A percentile compares a stretch with the other conserved stretches of the same genome.
Conservation (phyloP, 345 rosid genomes). For the Pseudoturritis turrita region DNA sequence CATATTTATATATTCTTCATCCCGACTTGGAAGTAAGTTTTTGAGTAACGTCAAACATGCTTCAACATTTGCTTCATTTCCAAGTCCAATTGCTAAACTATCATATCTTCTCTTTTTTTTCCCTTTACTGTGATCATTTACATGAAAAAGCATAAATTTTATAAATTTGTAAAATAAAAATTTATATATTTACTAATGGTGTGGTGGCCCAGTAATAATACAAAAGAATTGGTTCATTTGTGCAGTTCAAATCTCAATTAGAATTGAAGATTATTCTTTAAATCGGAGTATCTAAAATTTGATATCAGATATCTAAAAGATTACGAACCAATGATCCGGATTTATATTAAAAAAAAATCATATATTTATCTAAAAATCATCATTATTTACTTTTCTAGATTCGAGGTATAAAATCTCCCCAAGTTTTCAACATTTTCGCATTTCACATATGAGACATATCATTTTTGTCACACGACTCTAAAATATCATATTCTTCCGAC, state of each 20-base stretch:
- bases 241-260: no score
- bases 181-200: no score
- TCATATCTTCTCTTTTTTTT: neutral
- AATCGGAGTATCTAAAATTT: no score
- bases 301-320: no score
- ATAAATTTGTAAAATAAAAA: no score
- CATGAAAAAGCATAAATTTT: neutral
- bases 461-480: neutral
- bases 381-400: neutral
- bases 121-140: neutral
- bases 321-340: no score
- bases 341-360: no score
- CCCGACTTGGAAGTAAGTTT: conserved; percentile 2
- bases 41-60: conserved; percentile 1
- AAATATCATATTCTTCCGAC: neutral
- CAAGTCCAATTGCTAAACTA: neutral
- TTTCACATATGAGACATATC: neutral
- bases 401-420: neutral
- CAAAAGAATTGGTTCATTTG: no score
- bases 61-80: neutral
- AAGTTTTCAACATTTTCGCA: neutral
- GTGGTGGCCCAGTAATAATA: no score
- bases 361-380: no score
- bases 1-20: neutral
- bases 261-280: no score